Evolutionary conservation across 2,329 filamentous ascomycete species (phyloP), one percentile per base, ranked within the genome.

Genomic region (Onygenales sp.): DNA sequence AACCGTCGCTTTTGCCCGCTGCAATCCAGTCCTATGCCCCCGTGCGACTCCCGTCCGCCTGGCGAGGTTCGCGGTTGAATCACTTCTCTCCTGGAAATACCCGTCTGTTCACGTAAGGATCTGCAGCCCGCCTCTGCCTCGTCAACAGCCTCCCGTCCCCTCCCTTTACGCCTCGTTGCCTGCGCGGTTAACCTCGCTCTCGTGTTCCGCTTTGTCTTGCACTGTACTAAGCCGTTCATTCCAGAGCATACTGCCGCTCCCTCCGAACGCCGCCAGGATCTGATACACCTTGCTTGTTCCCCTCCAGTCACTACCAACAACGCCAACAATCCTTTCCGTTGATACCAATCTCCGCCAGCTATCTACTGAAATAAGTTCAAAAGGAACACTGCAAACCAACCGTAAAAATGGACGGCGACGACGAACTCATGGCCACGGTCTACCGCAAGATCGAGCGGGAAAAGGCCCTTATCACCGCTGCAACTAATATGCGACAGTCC

Each of bases 361-460:
- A 27, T 27, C 21, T 27, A 3, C 21, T 27, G 21, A 4, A 27
- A 27, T 27, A 27, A 3, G 21, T 27, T 41, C 47, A 27, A n/a
- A 9, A 44, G 46, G 27, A 10, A 50, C 43, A 21, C 33, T 7
- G 13, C 14, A 31, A 38, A 13, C 32, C 43, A 31, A 32, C 43
- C 43, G n/a, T 11, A 14, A 62, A 70, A 65, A 83, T 83, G 75
- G 76, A 75, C 58, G 76, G 75, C 67, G 75, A 81, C 69, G 80
- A 84, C 66, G 78, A 82, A 62, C 77, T 82, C 60, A 79, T 84
- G 73, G 83, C 83, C 73, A 87, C 89, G 72, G 90, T 98, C 75
- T 84, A 87, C 75, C 87, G 85, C 77, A 97, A 98, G 86, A 97
- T 98, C 73, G 89, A 96, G 78, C 85, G 92, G 70, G 93, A 98